Evolutionary conservation across 345 rosid genomes (phyloP).

Genomic region (Kandelia obovata): DNA sequence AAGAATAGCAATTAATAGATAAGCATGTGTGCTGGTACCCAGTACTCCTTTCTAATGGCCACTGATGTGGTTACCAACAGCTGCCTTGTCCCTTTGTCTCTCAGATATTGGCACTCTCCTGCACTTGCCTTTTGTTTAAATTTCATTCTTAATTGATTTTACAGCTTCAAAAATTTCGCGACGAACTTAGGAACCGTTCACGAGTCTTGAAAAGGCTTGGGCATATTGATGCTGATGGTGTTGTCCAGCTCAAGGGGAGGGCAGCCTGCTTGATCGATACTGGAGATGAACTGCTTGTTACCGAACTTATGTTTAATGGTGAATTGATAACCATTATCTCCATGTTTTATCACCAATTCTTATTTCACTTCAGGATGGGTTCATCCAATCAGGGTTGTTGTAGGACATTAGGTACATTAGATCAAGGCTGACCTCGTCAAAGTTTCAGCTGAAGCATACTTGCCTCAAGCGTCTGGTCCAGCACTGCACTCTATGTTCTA

Average conservation of each 20-base stretch:
- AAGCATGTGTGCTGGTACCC: not conserved
- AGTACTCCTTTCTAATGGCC: not conserved
- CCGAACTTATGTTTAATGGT: slow-evolving; percentile 99
- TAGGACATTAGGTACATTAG: slow-evolving; percentile 1
- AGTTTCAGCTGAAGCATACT: not conserved
- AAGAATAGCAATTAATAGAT: not conserved
- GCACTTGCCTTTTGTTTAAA: slow-evolving; percentile 2
- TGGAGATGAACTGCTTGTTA: slow-evolving; percentile 97
- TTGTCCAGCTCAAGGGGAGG: slow-evolving; percentile 88
- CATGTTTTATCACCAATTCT: slow-evolving; percentile 13
- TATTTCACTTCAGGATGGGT: slow-evolving; percentile 13
- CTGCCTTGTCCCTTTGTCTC: not conserved
- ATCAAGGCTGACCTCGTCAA: slow-evolving; percentile 6
- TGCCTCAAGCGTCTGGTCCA: not conserved
- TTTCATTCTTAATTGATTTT: slow-evolving; percentile 16
- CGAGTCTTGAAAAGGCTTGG: slow-evolving; percentile 94
- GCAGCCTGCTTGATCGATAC: slow-evolving; percentile 99
- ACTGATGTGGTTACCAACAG: not conserved
- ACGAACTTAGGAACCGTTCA: slow-evolving; percentile 90
- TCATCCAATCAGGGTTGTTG: slow-evolving; percentile 8
- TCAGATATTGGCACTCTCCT: not conserved
- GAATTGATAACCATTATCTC: slow-evolving; percentile 13
- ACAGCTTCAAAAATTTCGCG: slow-evolving; percentile 93
- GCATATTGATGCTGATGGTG: slow-evolving; percentile 80
- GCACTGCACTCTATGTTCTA: not conserved